Evolutionary conservation across 2,329 filamentous ascomycete genomes (phyloP).

Genomic region (Colletotrichum ledebouriae): DNA sequence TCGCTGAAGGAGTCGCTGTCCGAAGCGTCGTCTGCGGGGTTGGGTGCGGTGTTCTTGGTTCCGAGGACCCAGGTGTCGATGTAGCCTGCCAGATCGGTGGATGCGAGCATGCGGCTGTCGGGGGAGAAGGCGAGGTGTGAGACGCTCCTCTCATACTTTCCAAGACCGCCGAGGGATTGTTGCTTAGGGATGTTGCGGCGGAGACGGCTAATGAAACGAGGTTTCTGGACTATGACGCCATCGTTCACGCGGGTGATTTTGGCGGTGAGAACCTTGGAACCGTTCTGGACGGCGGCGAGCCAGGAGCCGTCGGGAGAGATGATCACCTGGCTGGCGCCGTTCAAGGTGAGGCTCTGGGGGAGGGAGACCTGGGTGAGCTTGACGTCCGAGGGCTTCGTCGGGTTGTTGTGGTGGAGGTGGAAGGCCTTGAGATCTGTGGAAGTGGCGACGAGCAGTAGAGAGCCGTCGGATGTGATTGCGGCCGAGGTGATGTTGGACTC

Average conservation of each 20-base stretch:
- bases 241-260: conserved; percentile 52
- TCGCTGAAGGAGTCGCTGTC: conserved; percentile 47
- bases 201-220: conserved; percentile 65
- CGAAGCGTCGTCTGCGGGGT: conserved; percentile 47
- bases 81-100: conserved; percentile 85
- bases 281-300: conserved; percentile 74
- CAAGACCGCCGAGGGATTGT: conserved; percentile 74
- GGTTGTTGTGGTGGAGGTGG: conserved; percentile 68
- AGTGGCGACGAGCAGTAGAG: conserved; percentile 82
- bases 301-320: conserved; percentile 79
- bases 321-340: conserved; percentile 77
- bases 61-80: conserved; percentile 86
- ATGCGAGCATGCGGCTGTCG: conserved; percentile 83
- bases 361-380: conserved; percentile 79
- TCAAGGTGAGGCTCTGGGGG: conserved; percentile 66
- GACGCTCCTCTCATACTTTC: conserved; percentile 82
- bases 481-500: conserved; percentile 88
- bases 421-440: conserved; percentile 83
- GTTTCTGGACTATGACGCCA: conserved; percentile 44
- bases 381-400: conserved; percentile 69
- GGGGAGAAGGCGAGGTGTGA: conserved; percentile 82
- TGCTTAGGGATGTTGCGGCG: conserved; percentile 67
- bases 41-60: conserved; percentile 56
- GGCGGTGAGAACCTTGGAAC: conserved; percentile 69
- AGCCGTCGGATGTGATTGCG: conserved; percentile 78